phyloP scores from a whole-genome alignment of 805 yeast species.

The Nakazawaea populi region DNA sequence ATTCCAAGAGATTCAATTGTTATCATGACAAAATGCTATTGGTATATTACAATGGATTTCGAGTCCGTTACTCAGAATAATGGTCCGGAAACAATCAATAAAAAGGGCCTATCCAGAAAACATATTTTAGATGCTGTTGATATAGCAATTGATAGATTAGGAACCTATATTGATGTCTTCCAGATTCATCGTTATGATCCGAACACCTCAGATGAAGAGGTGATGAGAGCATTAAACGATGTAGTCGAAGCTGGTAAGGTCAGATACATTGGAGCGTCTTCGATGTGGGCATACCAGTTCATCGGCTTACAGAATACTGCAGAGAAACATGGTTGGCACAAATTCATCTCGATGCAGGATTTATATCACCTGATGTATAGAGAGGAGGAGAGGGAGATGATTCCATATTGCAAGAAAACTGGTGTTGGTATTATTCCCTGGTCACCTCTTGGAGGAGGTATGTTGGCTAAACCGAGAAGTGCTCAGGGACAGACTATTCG shows the following conservation, averaged over 20 bases:
- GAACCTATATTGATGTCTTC: slow-evolving; percentile 45
- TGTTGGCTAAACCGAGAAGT: slow-evolving; percentile 12
- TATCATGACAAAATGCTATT: slow-evolving; percentile 21
- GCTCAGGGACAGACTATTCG: slow-evolving; percentile 39
- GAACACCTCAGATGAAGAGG: slow-evolving; percentile 42
- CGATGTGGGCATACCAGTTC: slow-evolving; percentile 52
- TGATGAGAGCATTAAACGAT: slow-evolving; percentile 50
- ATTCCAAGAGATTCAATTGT: slow-evolving; percentile 23
- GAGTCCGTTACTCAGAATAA: no score
- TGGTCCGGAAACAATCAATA: slow-evolving; percentile 19
- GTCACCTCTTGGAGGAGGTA: slow-evolving; percentile 54
- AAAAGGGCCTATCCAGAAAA: slow-evolving; percentile 36
- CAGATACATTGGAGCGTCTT: slow-evolving; percentile 41
- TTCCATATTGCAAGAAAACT: slow-evolving; percentile 43
- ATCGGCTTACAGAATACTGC: slow-evolving; percentile 49
- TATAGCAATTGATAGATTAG: slow-evolving; percentile 36
- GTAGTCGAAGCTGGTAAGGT: slow-evolving; percentile 38
- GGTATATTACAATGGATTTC: no score
- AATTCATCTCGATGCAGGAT: slow-evolving; percentile 54
- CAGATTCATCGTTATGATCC: slow-evolving; percentile 51
- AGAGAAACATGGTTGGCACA: slow-evolving; percentile 48
- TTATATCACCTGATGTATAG: slow-evolving; percentile 48
- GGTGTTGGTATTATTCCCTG: slow-evolving; percentile 56
- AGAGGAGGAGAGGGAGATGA: slow-evolving; percentile 60
- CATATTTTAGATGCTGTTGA: slow-evolving; percentile 39